Percentiles rank a stretch among this genome's conserved stretches.
phyloP scores from a whole-genome alignment of 1,284 basidiomycete genomes.

The Trametes versicolor region DNA sequence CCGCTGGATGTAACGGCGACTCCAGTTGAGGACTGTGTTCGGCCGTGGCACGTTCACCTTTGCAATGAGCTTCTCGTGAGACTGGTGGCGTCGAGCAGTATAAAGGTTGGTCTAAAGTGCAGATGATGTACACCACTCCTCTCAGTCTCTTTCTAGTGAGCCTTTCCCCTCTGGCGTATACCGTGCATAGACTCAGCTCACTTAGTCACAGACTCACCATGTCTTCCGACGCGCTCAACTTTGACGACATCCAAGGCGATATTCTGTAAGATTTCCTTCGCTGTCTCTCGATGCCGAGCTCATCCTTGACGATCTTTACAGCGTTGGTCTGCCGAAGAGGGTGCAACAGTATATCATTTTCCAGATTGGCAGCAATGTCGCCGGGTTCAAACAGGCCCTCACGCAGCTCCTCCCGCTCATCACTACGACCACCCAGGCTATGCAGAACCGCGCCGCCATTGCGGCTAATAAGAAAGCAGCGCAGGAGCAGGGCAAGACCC shows the following conservation, averaged over 20 bases:
- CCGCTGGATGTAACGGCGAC: background rate
- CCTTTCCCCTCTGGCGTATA: background rate
- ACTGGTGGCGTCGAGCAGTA: background rate
- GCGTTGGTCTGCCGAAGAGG: background rate
- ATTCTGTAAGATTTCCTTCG: background rate
- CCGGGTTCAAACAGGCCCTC: slow-evolving; percentile 35
- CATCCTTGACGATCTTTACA: background rate
- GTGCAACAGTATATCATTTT: background rate
- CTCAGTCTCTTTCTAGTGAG: background rate
- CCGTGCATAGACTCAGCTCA: background rate
- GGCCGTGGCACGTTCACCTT: background rate
- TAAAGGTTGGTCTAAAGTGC: background rate
- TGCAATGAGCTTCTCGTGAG: background rate
- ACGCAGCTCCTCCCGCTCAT: slow-evolving; percentile 45
- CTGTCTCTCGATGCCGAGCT: background rate
- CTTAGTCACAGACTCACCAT: background rate
- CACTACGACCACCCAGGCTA: slow-evolving; percentile 41
- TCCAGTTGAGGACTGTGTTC: background rate
- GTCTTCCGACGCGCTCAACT: background rate
- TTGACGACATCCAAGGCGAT: background rate
- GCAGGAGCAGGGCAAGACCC: slow-evolving; percentile 21
- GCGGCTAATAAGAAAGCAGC: slow-evolving; percentile 31
- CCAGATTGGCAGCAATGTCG: background rate
- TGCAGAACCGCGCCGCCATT: slow-evolving; percentile 25
- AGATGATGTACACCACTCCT: background rate